Conservation (phyloP, 192 early-diverging fungal species). For the Backusella sp. region DNA sequence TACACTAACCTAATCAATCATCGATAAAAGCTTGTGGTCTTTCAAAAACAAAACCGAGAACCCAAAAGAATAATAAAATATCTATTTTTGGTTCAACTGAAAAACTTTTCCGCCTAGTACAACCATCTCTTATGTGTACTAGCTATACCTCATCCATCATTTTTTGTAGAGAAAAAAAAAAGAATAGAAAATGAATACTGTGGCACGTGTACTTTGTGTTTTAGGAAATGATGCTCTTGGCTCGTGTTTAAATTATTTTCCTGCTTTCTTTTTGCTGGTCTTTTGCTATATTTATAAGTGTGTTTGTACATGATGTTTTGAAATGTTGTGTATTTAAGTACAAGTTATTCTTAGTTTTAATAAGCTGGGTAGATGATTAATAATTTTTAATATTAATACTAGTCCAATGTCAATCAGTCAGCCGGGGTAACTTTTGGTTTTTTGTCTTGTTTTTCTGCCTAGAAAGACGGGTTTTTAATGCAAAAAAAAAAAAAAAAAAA, state of each 20-base stretch:
- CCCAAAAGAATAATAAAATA: conserved; percentile 8
- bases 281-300: neutral
- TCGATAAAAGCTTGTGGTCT: neutral
- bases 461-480: neutral
- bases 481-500: neutral
- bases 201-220: neutral
- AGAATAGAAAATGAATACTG: neutral
- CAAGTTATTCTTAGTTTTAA: neutral
- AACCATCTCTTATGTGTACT: neutral
- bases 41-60: neutral
- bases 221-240: neutral
- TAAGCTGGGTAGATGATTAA: neutral
- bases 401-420: neutral
- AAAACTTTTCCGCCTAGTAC: neutral
- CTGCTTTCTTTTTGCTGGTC: neutral
- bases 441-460: neutral
- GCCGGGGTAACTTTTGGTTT: neutral
- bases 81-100: conserved; percentile 8
- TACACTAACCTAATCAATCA: too few species aligned
- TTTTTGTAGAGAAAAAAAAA: conserved; percentile 9
- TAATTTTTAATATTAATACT: neutral
- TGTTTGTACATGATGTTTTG: neutral
- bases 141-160: neutral
- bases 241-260: neutral
- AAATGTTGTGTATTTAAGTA: neutral